Evolutionary conservation across 257 asterid genomes (phyloP), one percentile per base, ranked within the genome.

Genomic region (Linderniella brevidens): DNA sequence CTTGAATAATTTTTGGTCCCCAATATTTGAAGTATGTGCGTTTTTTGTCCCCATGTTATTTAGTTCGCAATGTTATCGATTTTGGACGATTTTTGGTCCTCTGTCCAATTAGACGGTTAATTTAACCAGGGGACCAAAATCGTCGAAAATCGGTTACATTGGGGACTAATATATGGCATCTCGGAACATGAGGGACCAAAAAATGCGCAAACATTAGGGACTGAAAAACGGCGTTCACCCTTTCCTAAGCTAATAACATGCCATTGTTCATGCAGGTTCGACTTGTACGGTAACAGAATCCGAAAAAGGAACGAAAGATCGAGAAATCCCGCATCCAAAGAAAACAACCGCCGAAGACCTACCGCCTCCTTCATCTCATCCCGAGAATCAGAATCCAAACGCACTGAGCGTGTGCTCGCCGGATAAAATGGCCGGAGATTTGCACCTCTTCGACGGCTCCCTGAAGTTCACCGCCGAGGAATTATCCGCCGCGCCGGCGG

Each of bases 401-500:
- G 59, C 79, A n/a, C 71, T 75, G 42, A 66, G 57, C 64, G 93
- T 76, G 58, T 65, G 68, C 68, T 76, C 96, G 19, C 88, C 92
- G 0, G 96, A 76, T 60, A 81, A 78, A 70, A 71, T 85, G 60
- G 87, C 92, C 2, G 93, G 96, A 40, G 87, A 81, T 57, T 67
- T 85, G 48, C 77, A 81, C 49, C 73, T 85, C 35, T 72, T 71
- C 19, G 92, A 76, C 13, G 68, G 47, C 66, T 65, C 88, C 17
- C 57, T 81, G 63, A 81, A 66, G 52, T 76, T 85, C 58, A 76
- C 74, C 17, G 71, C 93, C 0, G 93, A 81, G 37, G 92, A 85
- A 52, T 64, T 85, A 51, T 81, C 93, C 4, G 74, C 85, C 15
- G 92, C 96, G 3, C 93, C 96, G 0, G 96, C 92, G 3, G 93